Base-by-base conservation (phyloP, 2,329 filamentous ascomycete genomes). In the Lecanicillium sp. region DNA sequence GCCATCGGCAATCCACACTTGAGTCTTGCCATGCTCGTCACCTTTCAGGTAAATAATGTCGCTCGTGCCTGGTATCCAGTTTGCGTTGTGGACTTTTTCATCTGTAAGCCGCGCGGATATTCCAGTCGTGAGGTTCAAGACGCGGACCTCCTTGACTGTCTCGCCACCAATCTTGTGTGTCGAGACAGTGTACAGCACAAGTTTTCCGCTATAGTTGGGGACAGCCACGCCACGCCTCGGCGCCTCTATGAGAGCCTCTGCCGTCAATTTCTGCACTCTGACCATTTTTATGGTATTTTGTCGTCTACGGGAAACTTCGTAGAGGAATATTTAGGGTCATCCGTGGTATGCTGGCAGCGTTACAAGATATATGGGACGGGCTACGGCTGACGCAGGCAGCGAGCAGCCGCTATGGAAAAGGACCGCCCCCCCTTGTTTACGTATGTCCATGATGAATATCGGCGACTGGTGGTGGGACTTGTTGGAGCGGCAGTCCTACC, bases 151-250 rank as follows among this genome's bases (percentile, higher is more conserved):
- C 14, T 55, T 57, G 3, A 42, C 37, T 13, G 51, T 55, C 31
- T 45, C 50, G 12, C 50, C 48, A 25, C 47, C 52, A 35, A 65
- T 55, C 20, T 52, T 49, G 43, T 68, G 58, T 18, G 56, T 57
- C 5, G 60, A 57, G 33, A 68, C 48, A 14, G 62, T 64, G 48
- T 62, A 62, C 29, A 71, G 49, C 7, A 64, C 56, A 11, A 61
- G 57, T 4, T 63, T 56, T 39, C 66, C 64, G 40, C 60, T 59
- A 17, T 59, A 51, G 39, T 61, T 65, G 8, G 64, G 61, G 6
- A 69, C 54, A 2, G 59, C 61, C n/a, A 53, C 43, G 17, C 51
- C 49, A 22, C 56, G 51, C 20, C 50, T 51, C 28, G 58, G 57
- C 4, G 49, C 48, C 25, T 44, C 51, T 31, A 60, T 46, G 31